These are phyloP conservation scores for Gossypium sturtianum DNA, from an alignment of 345 rosid genomes.

Conservation along the genomic window DNA sequence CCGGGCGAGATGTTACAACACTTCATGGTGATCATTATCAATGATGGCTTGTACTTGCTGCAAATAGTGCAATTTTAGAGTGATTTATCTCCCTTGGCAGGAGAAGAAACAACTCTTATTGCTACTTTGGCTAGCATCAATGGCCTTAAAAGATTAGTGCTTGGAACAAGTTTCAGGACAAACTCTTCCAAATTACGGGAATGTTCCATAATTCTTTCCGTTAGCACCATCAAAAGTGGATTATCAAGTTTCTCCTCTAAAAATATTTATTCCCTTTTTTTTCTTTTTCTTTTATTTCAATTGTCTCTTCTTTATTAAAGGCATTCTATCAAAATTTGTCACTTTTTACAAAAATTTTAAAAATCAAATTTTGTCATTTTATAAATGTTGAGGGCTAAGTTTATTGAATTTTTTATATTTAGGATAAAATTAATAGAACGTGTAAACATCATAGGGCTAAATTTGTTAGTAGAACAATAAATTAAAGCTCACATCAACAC, in stretches of 20 bases:
- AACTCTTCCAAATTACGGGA: conserved; percentile 55
- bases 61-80: conserved; percentile 72
- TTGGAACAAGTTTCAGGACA: conserved; percentile 55
- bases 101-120: conserved; percentile 61
- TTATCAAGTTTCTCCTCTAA: conserved; percentile 50
- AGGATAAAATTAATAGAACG: too few relatives aligned
- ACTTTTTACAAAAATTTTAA: too few relatives aligned
- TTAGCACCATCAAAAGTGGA: conserved; percentile 65
- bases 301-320: too few relatives aligned
- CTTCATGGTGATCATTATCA: conserved; percentile 77
- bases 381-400: too few relatives aligned
- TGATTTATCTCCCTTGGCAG: conserved; percentile 31
- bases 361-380: too few relatives aligned
- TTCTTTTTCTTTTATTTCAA: too few relatives aligned
- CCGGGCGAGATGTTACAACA: conserved; percentile 17
- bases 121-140: conserved; percentile 71
- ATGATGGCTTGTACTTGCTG: conserved; percentile 67
- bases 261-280: too few relatives aligned
- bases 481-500: too few relatives aligned
- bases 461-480: too few relatives aligned
- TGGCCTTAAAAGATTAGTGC: conserved; percentile 50
- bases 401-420: too few relatives aligned
- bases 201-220: conserved; percentile 68
- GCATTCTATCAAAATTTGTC: too few relatives aligned
- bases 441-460: too few relatives aligned